phyloP scores from a whole-genome alignment of 2,329 filamentous ascomycete genomes.

The Aspergillus ibericus region DNA sequence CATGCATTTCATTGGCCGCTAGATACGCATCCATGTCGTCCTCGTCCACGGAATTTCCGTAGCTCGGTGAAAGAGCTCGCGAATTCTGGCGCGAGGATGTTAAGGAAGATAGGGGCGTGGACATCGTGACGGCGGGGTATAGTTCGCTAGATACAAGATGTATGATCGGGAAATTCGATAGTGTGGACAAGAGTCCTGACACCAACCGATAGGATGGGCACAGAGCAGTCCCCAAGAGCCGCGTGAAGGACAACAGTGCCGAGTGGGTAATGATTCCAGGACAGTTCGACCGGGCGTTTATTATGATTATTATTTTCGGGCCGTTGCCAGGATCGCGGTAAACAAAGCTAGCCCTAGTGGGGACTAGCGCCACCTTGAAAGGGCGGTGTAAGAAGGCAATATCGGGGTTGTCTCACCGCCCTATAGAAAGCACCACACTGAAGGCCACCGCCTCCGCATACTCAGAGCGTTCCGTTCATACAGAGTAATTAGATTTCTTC shows the following conservation, averaged over 20 bases:
- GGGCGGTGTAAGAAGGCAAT: slow-evolving; percentile 17
- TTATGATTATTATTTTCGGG: slow-evolving; percentile 24
- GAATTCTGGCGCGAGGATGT: slow-evolving; percentile 44
- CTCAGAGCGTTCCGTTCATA: too few species aligned
- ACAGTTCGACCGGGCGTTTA: slow-evolving; percentile 17
- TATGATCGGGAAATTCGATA: not conserved
- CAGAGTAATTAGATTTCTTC: not conserved
- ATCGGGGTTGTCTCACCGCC: slow-evolving; percentile 9
- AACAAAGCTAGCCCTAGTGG: slow-evolving; percentile 32
- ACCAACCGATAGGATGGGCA: not conserved
- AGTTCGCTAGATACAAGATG: not conserved
- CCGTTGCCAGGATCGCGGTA: slow-evolving; percentile 30
- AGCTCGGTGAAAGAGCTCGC: slow-evolving; percentile 33
- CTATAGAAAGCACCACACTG: not conserved
- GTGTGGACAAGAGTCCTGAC: not conserved
- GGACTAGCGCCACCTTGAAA: slow-evolving; percentile 9
- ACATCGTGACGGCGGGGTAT: slow-evolving; percentile 29
- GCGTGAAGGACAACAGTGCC: not conserved
- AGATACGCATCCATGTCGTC: slow-evolving; percentile 17
- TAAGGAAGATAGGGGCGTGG: slow-evolving; percentile 43
- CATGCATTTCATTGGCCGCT: slow-evolving; percentile 19
- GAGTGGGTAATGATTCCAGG: not conserved
- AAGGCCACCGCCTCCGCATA: not conserved
- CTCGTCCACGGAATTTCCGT: not conserved
- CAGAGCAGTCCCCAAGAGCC: not conserved